A percentile compares a stretch with the other conserved stretches of the same genome.
These are phyloP conservation scores for Aspergillus sp. DNA, from an alignment of 2,329 filamentous ascomycete species.

Conservation along the genomic window DNA sequence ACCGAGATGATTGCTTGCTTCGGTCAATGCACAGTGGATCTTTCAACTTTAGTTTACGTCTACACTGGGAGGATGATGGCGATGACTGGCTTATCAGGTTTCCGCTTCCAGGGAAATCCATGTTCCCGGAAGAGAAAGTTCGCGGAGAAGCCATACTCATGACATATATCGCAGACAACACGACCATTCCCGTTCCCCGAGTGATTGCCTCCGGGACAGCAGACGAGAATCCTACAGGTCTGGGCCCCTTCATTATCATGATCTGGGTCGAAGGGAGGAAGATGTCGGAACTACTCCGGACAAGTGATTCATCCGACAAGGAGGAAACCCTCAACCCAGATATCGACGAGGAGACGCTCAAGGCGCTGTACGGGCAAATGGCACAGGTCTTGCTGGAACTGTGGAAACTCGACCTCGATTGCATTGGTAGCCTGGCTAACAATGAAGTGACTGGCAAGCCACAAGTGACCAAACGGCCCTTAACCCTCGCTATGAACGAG, in stretches of 20 bases:
- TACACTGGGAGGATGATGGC: conserved; percentile 15
- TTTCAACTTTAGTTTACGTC: conserved; percentile 16
- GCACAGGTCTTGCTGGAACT: conserved; percentile 9
- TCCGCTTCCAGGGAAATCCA: conserved; percentile 12
- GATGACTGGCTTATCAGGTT: conserved; percentile 19
- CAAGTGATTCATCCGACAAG: neutral
- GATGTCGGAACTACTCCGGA: conserved; percentile 9
- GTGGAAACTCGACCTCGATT: conserved; percentile 7
- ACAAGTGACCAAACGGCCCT: neutral
- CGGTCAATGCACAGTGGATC: conserved; percentile 15
- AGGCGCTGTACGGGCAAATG: conserved; percentile 10
- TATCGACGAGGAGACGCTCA: neutral
- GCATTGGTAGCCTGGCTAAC: conserved; percentile 1
- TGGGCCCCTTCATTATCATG: conserved; percentile 20
- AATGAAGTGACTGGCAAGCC: neutral
- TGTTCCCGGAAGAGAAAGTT: conserved; percentile 18
- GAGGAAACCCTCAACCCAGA: neutral
- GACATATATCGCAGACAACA: conserved; percentile 6
- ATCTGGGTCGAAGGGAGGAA: conserved; percentile 10
- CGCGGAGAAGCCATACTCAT: conserved; percentile 9
- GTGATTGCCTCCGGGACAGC: conserved; percentile 5
- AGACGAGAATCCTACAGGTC: conserved; percentile 4
- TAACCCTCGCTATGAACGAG: conserved; percentile 10
- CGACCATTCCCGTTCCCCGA: conserved; percentile 12
- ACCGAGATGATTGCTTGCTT: conserved; percentile 11